phyloP scores from a whole-genome alignment of 129 eudicot species.

The Saussurea involucrata region DNA sequence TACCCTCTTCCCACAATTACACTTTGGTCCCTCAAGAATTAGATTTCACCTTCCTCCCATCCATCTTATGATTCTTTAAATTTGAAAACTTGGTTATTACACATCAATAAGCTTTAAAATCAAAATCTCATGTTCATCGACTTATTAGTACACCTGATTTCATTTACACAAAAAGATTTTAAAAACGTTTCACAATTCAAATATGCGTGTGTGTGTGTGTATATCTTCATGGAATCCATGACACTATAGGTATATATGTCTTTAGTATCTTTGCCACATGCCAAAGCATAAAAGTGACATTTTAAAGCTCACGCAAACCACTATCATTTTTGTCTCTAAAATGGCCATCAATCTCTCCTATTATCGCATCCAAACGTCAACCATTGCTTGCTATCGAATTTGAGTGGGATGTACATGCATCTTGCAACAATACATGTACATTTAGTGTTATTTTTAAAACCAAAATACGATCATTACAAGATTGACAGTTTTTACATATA shows the following conservation, averaged over 20 bases:
- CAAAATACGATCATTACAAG: neutral
- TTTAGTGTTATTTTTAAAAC: neutral
- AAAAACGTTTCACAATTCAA: too few relatives aligned
- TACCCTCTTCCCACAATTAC: too few relatives aligned
- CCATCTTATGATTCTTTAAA: too few relatives aligned
- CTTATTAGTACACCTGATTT: too few relatives aligned
- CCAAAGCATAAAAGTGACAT: slow-evolving; percentile 26
- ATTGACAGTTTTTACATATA: neutral
- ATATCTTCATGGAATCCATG: neutral
- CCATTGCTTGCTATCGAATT: neutral
- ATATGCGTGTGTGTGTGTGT: too few relatives aligned
- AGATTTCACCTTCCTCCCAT: too few relatives aligned
- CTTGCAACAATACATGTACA: neutral
- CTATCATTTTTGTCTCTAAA: slow-evolving; percentile 14
- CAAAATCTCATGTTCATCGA: neutral
- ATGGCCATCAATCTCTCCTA: slow-evolving; percentile 7
- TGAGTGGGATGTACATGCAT: neutral
- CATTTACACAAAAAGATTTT: too few relatives aligned
- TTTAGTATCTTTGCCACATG: slow-evolving; percentile 14
- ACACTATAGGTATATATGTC: neutral
- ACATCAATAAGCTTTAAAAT: neutral
- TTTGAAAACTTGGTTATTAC: too few relatives aligned
- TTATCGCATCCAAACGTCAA: neutral
- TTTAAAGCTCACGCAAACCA: slow-evolving; percentile 24
- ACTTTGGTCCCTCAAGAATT: too few relatives aligned